Evolutionary conservation across 2,329 filamentous ascomycete genomes (phyloP), one percentile per base, ranked within the genome.

Genomic region (Aspergillus ustus): DNA sequence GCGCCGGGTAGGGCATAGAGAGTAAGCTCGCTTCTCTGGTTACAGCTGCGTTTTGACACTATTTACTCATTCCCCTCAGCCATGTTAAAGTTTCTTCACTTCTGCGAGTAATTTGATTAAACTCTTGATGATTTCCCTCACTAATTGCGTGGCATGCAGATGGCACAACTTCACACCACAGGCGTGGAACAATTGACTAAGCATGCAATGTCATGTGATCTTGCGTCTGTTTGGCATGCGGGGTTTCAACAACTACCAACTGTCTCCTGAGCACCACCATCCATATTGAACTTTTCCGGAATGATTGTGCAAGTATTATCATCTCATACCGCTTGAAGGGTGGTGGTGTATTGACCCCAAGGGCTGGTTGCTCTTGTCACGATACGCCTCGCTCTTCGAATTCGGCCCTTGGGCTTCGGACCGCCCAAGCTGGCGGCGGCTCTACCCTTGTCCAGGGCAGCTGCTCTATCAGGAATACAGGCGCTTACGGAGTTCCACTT

Each of bases 401-500:
- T 57, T 40, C 49, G 20, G 31, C 7, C 46, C 29, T 15, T 44
- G 25, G 46, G 22, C 51, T 57, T 52, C 43, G 31, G 37, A 44
- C 37, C 31, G 52, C 55, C 28, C 4, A n/a, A 31, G 22, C 37
- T 25, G 43, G 31, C 63, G 63, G 66, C 63, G 63, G 66, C 63
- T 67, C 65, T 68, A 66, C 59, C 58, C 63, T 62, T 64, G 69
- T 68, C 65, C 68, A 65, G 67, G 66, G 69, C 68, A 75, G 68
- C 69, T 72, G 71, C 73, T 75, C 65, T 68, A 50, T 66, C 65
- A 66, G 67, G 59, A 67, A 62, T 63, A 68, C 64, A 63, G 73
- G 73, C 73, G 74, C 74, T 75, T 75, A 76, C 65, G 62, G 64
- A 64, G 69, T 70, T 70, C 66, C 70, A 69, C 70, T 69, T 56